A percentile compares a stretch with the other conserved stretches of the same genome.
Conservation (phyloP, 352 stramenopile genomes). For the Blastocystis sp. region DNA sequence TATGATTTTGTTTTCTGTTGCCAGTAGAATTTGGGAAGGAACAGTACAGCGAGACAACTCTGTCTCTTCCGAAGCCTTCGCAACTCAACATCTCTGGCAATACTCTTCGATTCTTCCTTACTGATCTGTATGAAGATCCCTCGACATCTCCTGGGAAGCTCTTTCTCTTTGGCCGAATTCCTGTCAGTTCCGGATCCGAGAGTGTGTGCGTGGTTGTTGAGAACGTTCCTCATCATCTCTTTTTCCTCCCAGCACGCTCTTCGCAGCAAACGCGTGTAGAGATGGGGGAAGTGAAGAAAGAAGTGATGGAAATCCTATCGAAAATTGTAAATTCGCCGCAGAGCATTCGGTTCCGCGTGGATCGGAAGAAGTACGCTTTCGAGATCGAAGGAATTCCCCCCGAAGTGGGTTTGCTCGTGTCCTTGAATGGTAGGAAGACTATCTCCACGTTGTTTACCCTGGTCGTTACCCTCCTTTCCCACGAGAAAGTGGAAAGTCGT, state of each 20-base stretch:
- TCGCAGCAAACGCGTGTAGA: slow-evolving; percentile 67
- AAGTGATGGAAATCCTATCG: slow-evolving; percentile 77
- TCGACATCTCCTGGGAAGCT: slow-evolving; percentile 78
- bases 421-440: slow-evolving; percentile 71
- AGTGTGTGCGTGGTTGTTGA: slow-evolving; percentile 83
- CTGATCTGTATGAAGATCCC: slow-evolving; percentile 88
- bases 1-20: too few relatives aligned
- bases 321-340: slow-evolving; percentile 82
- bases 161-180: slow-evolving; percentile 94
- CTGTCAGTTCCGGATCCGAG: slow-evolving; percentile 26
- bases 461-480: slow-evolving; percentile 80
- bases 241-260: slow-evolving; percentile 74
- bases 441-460: slow-evolving; percentile 93
- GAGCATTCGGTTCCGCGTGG: slow-evolving; percentile 77
- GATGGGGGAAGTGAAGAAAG: slow-evolving; percentile 76
- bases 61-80: neutral
- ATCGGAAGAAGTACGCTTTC: slow-evolving; percentile 89
- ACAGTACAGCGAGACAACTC: too few relatives aligned
- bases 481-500: slow-evolving; percentile 73
- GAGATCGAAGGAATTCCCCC: slow-evolving; percentile 86
- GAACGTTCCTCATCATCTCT: slow-evolving; percentile 88
- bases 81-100: slow-evolving; percentile 58
- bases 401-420: slow-evolving; percentile 61
- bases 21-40: too few relatives aligned
- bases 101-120: slow-evolving; percentile 88